Conservation (phyloP, 441 rosid genomes). For the Flueggea neowawraea region DNA sequence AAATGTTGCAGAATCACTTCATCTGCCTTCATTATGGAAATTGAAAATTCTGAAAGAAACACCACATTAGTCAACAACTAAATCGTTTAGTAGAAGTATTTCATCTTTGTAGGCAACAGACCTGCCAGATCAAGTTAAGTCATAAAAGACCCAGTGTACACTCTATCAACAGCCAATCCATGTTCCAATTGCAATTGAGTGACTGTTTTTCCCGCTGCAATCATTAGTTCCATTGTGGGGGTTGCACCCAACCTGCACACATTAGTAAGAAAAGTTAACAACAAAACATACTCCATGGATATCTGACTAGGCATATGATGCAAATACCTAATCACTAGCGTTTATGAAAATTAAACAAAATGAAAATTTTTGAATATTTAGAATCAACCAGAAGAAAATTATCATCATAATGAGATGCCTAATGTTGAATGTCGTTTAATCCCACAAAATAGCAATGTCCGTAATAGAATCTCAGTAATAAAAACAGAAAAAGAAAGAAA, state of each 20-base stretch:
- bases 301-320: not conserved
- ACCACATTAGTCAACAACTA: conserved; percentile 14
- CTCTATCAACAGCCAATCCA: conserved; percentile 98
- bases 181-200: conserved; percentile 92
- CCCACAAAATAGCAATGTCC: no score
- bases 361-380: no score
- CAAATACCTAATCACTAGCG: no score
- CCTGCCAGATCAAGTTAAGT: conserved; percentile 99
- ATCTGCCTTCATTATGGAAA: conserved; percentile 93
- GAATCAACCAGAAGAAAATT: no score
- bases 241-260: conserved; percentile 93
- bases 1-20: conserved; percentile 57
- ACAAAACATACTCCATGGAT: not conserved
- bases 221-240: conserved; percentile 94
- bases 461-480: no score
- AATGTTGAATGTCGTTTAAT: no score
- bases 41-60: conserved; percentile 72
- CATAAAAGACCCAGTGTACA: conserved; percentile 95
- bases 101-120: conserved; percentile 27
- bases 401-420: no score
- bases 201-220: conserved; percentile 91
- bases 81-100: conserved; percentile 5
- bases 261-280: conserved; percentile 8
- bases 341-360: no score
- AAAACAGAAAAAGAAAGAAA: conserved; percentile 9